These are phyloP conservation scores for Xylaria intraflava DNA, from an alignment of 495 filamentous ascomycete species.

Conservation along the genomic window DNA sequence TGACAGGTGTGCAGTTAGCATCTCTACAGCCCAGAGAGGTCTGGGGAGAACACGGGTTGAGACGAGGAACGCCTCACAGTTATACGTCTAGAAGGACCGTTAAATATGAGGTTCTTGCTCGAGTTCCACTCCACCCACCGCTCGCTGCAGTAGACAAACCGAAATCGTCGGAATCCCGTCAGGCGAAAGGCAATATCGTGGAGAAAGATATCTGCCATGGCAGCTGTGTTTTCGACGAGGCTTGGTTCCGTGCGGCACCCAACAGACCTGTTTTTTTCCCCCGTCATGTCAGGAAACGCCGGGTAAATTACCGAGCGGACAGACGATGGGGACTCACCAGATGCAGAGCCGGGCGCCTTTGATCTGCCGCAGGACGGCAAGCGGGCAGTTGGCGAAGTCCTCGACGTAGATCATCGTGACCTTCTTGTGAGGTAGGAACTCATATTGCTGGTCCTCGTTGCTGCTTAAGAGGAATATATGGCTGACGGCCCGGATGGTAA, in stretches of 20 bases:
- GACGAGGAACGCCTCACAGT: slow-evolving; percentile 28
- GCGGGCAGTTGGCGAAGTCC: slow-evolving; percentile 42
- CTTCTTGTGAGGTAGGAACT: slow-evolving; percentile 30
- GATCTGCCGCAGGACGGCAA: slow-evolving; percentile 32
- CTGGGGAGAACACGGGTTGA: no score
- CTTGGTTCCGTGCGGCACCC: no score
- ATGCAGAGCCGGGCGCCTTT: slow-evolving; percentile 47
- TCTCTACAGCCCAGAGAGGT: not conserved
- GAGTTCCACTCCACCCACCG: slow-evolving; percentile 41
- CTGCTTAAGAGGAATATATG: slow-evolving; percentile 46
- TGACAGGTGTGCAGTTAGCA: slow-evolving; percentile 2
- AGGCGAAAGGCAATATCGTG: slow-evolving; percentile 1
- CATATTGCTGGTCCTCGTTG: slow-evolving; percentile 26
- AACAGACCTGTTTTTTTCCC: no score
- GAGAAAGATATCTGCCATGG: not conserved
- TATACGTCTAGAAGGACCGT: slow-evolving; percentile 36
- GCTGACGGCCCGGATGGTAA: slow-evolving; percentile 38
- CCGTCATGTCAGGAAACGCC: no score
- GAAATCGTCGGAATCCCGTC: slow-evolving; percentile 31
- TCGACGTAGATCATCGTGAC: slow-evolving; percentile 36
- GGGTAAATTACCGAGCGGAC: no score
- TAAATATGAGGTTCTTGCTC: slow-evolving; percentile 36
- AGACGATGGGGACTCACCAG: slow-evolving; percentile 31
- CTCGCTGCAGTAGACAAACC: slow-evolving; percentile 49
- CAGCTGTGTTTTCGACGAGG: not conserved